Base-by-base conservation (phyloP, 2,329 filamentous ascomycete species). In the Blastomyces gilchristii region DNA sequence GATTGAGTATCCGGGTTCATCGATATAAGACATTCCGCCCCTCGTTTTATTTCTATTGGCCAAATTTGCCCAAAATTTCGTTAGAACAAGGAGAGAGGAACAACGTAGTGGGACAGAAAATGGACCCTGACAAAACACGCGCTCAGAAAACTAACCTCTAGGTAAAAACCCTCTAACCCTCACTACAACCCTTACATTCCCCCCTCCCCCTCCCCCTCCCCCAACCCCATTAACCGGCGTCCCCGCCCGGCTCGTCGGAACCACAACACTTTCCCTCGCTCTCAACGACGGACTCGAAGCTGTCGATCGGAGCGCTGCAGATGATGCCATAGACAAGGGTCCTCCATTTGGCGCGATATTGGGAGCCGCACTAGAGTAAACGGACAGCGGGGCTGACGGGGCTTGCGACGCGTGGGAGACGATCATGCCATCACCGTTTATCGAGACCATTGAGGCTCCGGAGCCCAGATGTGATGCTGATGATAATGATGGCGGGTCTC, bases 1-100 rank as follows among this genome's bases (percentile, higher is more conserved):
- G 85, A 84, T 77, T 99, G 91, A 1, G 88, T 91, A 43, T 84
- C 78, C 28, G 93, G 91, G 73, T 97, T 87, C 94, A 99, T 99
- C 66, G 86, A 83, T 68, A 99, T 88, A 53, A 99, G 82, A 74
- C 94, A 97, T 80, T 88, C 82, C 65, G 91, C 88, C 62, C 86
- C 83, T 71, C 89, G 86, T 62, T 95, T 85, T 70, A 88, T 83
- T 75, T 99, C 94, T 97, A 28, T 18, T 34, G 18, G 3, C 22
- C 39, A 39, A 60, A 49, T 34, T 50, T 45, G 16, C 43, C 37
- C 28, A 52, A 11, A 14, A n/a, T 3, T 18, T 28, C 18, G 58
- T 60, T 16, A 60, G 47, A 52, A 59, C 39, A 12, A 18, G 25
- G 18, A 16, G 18, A 37, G 58, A 31, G 2, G 49, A 60, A 34